These are phyloP conservation scores for Rhizopogon vinicolor DNA, from an alignment of 768 basidiomycete genomes.

Conservation along the genomic window DNA sequence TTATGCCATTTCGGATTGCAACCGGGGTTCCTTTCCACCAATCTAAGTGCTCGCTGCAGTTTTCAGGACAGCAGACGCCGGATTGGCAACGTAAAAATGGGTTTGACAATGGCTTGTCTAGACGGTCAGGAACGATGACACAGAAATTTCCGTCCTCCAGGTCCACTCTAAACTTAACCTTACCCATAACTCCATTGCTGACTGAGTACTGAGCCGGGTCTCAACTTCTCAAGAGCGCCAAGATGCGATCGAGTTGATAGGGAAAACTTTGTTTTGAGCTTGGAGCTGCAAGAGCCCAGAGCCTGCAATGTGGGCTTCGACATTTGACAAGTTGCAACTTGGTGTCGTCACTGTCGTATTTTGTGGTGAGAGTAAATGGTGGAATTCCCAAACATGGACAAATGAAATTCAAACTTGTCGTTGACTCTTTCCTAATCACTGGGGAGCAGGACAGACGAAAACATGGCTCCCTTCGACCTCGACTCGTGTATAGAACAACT, in stretches of 20 bases:
- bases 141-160: conserved; percentile 22
- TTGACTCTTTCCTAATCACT: conserved; percentile 2
- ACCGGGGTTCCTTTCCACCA: neutral
- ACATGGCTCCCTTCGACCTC: conserved; percentile 75
- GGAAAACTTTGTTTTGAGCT: neutral
- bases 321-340: too few species aligned
- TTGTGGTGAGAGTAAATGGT: neutral
- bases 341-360: neutral
- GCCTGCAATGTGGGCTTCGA: neutral
- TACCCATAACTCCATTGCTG: conserved; percentile 12
- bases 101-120: neutral
- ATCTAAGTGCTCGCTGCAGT: neutral
- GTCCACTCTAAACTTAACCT: conserved; percentile 28
- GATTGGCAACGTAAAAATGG: neutral
- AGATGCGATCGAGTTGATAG: neutral
- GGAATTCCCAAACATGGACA: conserved; percentile 30
- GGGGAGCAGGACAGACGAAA: neutral
- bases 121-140: conserved; percentile 8
- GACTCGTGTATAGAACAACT: conserved; percentile 94
- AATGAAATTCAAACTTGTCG: conserved; percentile 11
- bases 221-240: neutral
- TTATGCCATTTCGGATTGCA: neutral
- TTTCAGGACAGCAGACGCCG: neutral
- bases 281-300: neutral
- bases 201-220: neutral